Base-by-base conservation (phyloP, 306 rosid genomes). In the Sicyos edulis region DNA sequence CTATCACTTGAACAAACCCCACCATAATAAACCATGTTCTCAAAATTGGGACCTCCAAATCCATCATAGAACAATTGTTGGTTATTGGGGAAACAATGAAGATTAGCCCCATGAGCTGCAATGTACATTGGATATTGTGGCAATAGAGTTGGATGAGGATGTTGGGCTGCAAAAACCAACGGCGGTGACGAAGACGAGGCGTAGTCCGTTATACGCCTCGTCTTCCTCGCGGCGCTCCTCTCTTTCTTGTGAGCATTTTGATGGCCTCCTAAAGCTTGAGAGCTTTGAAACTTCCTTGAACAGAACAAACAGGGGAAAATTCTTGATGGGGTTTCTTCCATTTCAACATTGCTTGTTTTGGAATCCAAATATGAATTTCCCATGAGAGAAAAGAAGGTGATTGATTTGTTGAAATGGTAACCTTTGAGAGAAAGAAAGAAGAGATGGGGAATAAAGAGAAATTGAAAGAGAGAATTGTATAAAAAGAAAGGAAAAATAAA, bases 191-290 rank as follows among this genome's bases (percentile, higher is more conserved):
- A 53, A 4, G 83, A 54, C 29, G 76, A 42, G 4, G 86, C 56
- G 32, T 65, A 68, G 14, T 80, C 84, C 11, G 76, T 78, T 13
- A 58, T 75, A 34, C 84, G 81, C 78, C 85, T 89, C 6, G 91
- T 87, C 45, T 82, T 86, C 60, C 91, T 86, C 7, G 90, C 91
- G 2, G 96, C 96, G 1, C 75, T 89, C 73, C 97, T 83, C 73
- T 89, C 97, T 51, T 83, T 91, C 76, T 87, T 91, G 86, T 91
- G 97, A 61, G 92, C 96, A 71, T 91, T 91, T 86, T 91, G 97
- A 81, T 91, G 97, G n/a, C 96, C 97, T 52, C 96, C 97, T 64
- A 88, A 76, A 24, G 97, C 96, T 76, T 91, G 97, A 61, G 96
- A 91, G 69, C 90, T 91, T 79, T 80, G 82, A 40, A 89, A 91